A percentile compares a stretch with the other conserved stretches of the same genome.
These are phyloP conservation scores for Phytophthora tubulina DNA, from an alignment of 352 stramenopile genomes.

Conservation along the genomic window DNA sequence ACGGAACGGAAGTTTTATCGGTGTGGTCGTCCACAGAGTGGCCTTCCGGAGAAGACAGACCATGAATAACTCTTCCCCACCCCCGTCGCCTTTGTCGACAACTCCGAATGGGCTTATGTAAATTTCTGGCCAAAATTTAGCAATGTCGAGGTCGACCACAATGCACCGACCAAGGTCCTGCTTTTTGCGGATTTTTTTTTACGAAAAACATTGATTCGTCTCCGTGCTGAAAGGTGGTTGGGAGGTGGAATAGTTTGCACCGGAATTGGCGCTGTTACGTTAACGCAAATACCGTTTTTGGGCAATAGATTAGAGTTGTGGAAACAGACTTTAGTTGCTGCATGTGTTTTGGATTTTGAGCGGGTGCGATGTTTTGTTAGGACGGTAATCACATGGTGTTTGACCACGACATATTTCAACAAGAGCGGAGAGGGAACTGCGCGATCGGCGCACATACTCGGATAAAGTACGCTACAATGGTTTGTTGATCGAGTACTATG, in stretches of 20 bases:
- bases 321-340: too few relatives aligned
- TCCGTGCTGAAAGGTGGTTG: not conserved
- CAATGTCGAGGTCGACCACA: conserved; percentile 19
- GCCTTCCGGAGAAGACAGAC: not conserved
- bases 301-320: too few relatives aligned
- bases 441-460: not conserved
- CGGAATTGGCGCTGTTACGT: too few relatives aligned
- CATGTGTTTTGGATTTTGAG: too few relatives aligned
- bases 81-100: conserved; percentile 15
- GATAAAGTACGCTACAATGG: not conserved
- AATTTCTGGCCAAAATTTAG: not conserved
- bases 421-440: not conserved
- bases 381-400: not conserved
- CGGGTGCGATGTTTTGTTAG: conserved; percentile 1
- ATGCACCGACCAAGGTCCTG: conserved; percentile 20
- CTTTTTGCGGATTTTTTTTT: conserved; percentile 22
- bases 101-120: conserved; percentile 26
- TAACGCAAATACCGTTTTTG: not conserved
- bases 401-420: not conserved
- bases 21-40: not conserved
- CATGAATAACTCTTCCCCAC: not conserved
- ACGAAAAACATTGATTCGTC: conserved; percentile 4
- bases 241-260: not conserved
- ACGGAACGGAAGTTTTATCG: not conserved
- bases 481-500: not conserved